These are phyloP conservation scores for Penicillium sp. DNA, from an alignment of 2,329 filamentous ascomycete genomes.

Conservation along the genomic window DNA sequence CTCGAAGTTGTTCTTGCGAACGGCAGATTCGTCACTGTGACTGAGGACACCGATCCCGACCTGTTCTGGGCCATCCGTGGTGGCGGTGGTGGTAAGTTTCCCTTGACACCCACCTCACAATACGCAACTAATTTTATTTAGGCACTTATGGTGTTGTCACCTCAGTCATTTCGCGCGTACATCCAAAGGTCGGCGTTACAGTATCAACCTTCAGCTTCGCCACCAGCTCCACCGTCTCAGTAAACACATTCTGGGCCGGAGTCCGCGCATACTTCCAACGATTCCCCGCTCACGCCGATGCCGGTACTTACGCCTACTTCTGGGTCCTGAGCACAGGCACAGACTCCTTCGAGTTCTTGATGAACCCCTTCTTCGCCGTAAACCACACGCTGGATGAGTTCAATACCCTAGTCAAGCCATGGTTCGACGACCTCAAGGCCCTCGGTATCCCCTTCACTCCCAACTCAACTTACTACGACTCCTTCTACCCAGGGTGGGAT, in stretches of 20 bases:
- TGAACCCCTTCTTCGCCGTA: constrained; percentile 30
- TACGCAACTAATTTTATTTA: neutral
- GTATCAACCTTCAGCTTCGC: constrained; percentile 31
- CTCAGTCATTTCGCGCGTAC: constrained; percentile 28
- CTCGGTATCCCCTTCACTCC: constrained; percentile 27
- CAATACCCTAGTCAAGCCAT: constrained; percentile 28
- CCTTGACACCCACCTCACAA: neutral
- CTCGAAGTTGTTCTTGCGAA: constrained; percentile 27
- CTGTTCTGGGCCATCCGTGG: constrained; percentile 60
- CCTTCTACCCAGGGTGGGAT: constrained; percentile 30
- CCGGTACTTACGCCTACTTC: constrained; percentile 36
- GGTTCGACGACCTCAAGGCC: constrained; percentile 24
- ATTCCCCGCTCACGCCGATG: constrained; percentile 28
- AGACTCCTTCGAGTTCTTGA: constrained; percentile 32
- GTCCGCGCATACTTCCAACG: constrained; percentile 29
- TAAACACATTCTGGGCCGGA: constrained; percentile 30
- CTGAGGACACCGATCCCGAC: constrained; percentile 49
- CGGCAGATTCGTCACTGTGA: constrained; percentile 29
- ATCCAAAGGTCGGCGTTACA: constrained; percentile 29
- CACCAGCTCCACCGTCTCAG: constrained; percentile 21
- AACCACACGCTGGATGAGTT: constrained; percentile 30
- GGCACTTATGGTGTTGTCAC: constrained; percentile 30
- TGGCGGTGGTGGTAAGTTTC: constrained; percentile 13
- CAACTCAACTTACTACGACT: constrained; percentile 27
- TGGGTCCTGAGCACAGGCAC: constrained; percentile 24